Evolutionary conservation across 2,329 filamentous ascomycete genomes (phyloP).

Genomic region (Aspergillus aculeatinus): DNA sequence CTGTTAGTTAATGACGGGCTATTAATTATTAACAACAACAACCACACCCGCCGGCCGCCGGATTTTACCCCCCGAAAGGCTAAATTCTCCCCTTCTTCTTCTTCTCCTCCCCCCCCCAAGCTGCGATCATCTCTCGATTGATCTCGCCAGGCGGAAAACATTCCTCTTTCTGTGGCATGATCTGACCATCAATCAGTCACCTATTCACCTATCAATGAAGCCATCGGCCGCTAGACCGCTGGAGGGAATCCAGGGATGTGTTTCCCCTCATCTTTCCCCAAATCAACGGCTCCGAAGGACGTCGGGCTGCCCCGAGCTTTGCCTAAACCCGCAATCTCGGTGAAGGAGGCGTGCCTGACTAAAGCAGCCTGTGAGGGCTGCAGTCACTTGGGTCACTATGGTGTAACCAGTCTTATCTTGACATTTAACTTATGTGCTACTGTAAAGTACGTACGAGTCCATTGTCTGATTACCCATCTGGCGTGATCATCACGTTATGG

Average conservation of each 20-base stretch:
- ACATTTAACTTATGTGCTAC: no score
- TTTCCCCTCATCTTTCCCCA: conserved; percentile 1
- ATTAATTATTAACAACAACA: not conserved
- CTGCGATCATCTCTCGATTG: not conserved
- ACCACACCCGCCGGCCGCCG: not conserved
- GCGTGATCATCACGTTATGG: not conserved
- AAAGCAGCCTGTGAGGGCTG: not conserved
- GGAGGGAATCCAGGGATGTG: not conserved
- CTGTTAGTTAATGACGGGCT: not conserved
- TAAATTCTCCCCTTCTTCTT: not conserved
- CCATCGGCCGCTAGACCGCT: no score
- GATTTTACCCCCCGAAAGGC: not conserved
- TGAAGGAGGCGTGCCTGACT: conserved; percentile 20
- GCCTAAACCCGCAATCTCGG: conserved; percentile 24
- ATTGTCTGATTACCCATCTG: not conserved
- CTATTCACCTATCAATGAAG: not conserved
- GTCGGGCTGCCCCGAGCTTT: conserved; percentile 21
- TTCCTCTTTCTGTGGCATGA: conserved; percentile 1
- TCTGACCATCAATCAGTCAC: not conserved
- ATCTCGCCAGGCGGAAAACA: not conserved
- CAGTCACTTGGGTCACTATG: not conserved
- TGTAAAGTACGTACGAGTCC: no score
- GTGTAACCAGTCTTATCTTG: not conserved
- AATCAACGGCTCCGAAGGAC: conserved; percentile 8
- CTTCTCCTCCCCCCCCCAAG: no score